Conservation (phyloP, 768 basidiomycete species). For the Erythrobasidium yunnanense region DNA sequence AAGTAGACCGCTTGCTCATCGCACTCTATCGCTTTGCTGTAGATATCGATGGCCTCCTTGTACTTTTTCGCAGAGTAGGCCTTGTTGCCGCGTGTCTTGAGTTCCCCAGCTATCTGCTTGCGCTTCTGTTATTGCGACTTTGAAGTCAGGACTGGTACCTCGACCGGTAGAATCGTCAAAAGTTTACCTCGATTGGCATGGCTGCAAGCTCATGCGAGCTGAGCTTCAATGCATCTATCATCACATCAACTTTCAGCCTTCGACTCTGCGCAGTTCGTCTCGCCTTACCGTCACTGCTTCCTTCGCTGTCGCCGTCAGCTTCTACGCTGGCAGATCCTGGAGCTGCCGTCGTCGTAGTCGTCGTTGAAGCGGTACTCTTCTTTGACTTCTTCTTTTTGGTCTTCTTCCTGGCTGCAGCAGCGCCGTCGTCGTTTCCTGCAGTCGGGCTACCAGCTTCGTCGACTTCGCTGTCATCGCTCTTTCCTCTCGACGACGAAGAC, state of each 20-base stretch:
- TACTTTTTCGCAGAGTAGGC: slow-evolving; percentile 45
- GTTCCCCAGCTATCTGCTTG: slow-evolving; percentile 49
- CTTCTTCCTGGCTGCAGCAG: slow-evolving; percentile 3
- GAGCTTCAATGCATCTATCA: slow-evolving; percentile 16
- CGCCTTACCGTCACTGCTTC: slow-evolving; percentile 7
- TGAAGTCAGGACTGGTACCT: slow-evolving; percentile 35
- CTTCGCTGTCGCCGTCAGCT: slow-evolving; percentile 17
- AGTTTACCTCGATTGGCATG: slow-evolving; percentile 12
- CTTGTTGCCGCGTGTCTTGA: slow-evolving; percentile 47
- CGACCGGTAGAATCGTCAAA: slow-evolving; percentile 17
- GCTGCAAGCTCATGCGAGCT: slow-evolving; percentile 26
- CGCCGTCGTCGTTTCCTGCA: slow-evolving; percentile 7
- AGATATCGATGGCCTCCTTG: slow-evolving; percentile 43
- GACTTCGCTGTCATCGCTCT: neutral
- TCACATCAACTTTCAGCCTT: too few species aligned
- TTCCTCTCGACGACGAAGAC: neutral
- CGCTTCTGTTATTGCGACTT: slow-evolving; percentile 36
- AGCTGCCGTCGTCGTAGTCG: neutral
- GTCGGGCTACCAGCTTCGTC: neutral
- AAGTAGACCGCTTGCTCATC: slow-evolving; percentile 64
- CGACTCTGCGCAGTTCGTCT: too few species aligned
- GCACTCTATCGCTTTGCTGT: slow-evolving; percentile 48
- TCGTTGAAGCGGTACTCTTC: neutral
- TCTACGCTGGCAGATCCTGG: neutral
- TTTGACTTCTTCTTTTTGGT: slow-evolving; percentile 29